Percentiles rank a stretch among this genome's conserved stretches.
These are phyloP conservation scores for Mucor plumbeus DNA, from an alignment of 371 early-diverging fungal genomes.

Conservation along the genomic window DNA sequence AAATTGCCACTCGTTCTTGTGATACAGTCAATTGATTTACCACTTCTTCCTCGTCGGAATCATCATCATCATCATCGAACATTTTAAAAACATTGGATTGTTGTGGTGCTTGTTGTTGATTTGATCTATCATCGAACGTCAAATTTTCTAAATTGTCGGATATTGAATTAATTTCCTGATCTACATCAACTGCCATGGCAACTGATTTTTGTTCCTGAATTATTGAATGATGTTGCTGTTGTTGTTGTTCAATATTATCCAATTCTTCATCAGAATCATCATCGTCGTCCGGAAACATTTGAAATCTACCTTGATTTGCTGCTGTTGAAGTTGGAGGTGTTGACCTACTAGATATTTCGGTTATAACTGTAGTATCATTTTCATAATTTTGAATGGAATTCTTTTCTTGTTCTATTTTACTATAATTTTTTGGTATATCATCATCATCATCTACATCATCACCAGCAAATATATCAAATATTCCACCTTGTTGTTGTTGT, in stretches of 20 bases:
- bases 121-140: neutral
- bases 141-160: neutral
- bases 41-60: conserved; percentile 8
- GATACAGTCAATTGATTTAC: conserved; percentile 1
- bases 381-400: neutral
- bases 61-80: conserved; percentile 26
- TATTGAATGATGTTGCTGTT: neutral
- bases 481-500: neutral
- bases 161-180: conserved; percentile 3
- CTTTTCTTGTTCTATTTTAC: conserved; percentile 5
- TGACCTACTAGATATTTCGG: neutral
- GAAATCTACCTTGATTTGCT: conserved; percentile 1
- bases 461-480: conserved; percentile 18
- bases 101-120: neutral
- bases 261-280: conserved; percentile 19
- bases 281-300: conserved; percentile 14
- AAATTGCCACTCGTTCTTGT: neutral
- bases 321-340: neutral
- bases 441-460: conserved; percentile 14
- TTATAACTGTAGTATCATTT: neutral
- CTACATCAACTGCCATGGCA: neutral
- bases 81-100: conserved; percentile 12
- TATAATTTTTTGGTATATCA: neutral
- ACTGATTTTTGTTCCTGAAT: neutral
- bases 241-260: neutral